A percentile compares a stretch with the other conserved stretches of the same genome.
phyloP scores from a whole-genome alignment of 1,139 yeast genomes.

The Hyphopichia wangnamkhiaoensis region DNA sequence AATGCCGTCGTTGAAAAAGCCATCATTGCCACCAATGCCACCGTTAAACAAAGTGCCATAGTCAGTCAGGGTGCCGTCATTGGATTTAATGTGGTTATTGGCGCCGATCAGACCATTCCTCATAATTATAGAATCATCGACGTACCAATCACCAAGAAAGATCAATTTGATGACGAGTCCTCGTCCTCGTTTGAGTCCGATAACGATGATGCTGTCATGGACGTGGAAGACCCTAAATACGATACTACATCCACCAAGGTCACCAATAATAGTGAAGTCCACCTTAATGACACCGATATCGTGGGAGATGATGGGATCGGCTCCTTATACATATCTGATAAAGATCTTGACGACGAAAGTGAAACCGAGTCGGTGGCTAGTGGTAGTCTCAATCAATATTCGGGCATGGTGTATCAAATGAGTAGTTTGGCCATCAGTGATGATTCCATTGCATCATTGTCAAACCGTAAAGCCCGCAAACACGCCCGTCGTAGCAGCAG shows the following conservation, averaged over 20 bases:
- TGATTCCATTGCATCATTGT: constrained; percentile 68
- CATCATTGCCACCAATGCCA: constrained; percentile 67
- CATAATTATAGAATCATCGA: constrained; percentile 54
- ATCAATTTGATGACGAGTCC: constrained; percentile 21
- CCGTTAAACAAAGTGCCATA: constrained; percentile 51
- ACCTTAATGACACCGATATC: constrained; percentile 32
- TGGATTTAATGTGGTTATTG: constrained; percentile 72
- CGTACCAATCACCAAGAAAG: constrained; percentile 40
- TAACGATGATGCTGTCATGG: constrained; percentile 20
- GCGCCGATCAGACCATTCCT: constrained; percentile 47
- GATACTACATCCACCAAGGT: constrained; percentile 5
- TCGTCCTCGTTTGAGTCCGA: constrained; percentile 25
- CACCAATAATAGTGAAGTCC: constrained; percentile 3
- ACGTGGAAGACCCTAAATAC: constrained; percentile 13
- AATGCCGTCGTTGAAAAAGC: constrained; percentile 57
- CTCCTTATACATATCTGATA: constrained; percentile 54
- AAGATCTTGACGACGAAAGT: constrained; percentile 37
- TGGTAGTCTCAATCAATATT: constrained; percentile 23
- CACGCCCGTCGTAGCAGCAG: constrained; percentile 23
- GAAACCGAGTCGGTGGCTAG: constrained; percentile 29
- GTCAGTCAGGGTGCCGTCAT: constrained; percentile 75
- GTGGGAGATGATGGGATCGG: constrained; percentile 68
- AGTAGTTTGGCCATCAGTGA: constrained; percentile 73
- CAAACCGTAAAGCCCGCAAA: constrained; percentile 36
- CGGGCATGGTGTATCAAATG: constrained; percentile 58